A percentile compares a stretch with the other conserved stretches of the same genome.
Conservation (phyloP, 2,329 filamentous ascomycete genomes). For the Fusarium sp. region DNA sequence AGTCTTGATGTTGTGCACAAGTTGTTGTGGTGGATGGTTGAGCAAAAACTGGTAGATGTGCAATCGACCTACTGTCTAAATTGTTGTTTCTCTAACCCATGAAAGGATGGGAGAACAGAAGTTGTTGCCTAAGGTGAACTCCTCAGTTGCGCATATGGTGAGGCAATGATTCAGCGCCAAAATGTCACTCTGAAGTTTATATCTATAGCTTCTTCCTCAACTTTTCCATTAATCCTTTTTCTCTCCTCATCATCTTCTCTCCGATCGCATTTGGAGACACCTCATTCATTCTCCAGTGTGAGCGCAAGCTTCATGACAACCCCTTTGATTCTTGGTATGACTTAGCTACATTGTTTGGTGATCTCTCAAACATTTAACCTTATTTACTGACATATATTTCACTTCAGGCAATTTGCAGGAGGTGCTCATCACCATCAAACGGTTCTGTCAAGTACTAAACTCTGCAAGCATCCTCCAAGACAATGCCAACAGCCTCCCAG, state of each 20-base stretch:
- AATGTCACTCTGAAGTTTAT: neutral
- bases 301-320: neutral
- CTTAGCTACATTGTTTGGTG: neutral
- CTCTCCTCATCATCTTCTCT: neutral
- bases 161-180: neutral
- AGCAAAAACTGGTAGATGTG: neutral
- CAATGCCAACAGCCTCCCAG: accelerated
- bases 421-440: neutral
- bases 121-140: neutral
- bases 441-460: neutral
- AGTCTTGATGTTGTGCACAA: neutral
- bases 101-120: neutral
- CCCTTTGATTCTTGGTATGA: neutral
- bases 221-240: neutral
- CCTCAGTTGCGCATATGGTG: neutral
- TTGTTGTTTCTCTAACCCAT: neutral
- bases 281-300: neutral
- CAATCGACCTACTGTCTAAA: neutral
- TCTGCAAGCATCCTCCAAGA: neutral
- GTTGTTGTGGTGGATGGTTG: neutral
- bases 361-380: neutral
- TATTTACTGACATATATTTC: neutral
- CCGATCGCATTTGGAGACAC: neutral
- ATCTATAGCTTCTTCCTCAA: neutral
- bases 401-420: neutral